These are phyloP conservation scores for Rhodofomes roseus DNA, from an alignment of 1,284 basidiomycete species.

Conservation along the genomic window DNA sequence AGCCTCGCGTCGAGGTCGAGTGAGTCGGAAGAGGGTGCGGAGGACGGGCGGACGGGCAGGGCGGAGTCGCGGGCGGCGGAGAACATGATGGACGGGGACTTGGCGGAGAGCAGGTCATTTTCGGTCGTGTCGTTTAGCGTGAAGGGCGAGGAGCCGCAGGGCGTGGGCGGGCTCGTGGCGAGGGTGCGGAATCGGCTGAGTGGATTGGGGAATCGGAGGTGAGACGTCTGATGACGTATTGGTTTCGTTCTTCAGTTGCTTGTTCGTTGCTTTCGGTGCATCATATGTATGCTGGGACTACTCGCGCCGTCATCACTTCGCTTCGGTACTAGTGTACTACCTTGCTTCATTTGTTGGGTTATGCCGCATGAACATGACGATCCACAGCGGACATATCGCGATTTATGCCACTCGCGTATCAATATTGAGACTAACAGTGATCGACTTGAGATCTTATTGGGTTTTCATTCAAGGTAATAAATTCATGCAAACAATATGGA, in stretches of 20 bases:
- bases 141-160: background rate
- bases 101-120: background rate
- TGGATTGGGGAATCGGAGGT: background rate
- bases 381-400: no score
- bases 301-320: background rate
- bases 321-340: background rate
- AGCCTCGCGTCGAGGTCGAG: background rate
- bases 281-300: background rate
- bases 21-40: background rate
- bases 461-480: no score
- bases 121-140: constrained; percentile 2
- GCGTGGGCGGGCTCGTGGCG: constrained; percentile 4
- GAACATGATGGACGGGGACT: background rate
- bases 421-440: no score
- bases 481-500: background rate
- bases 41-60: background rate
- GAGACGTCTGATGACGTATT: background rate
- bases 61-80: background rate
- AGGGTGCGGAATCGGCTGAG: constrained; percentile 9
- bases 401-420: no score
- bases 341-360: background rate
- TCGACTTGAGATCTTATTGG: no score
- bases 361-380: background rate
- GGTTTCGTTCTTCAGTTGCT: background rate
- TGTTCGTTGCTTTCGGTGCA: background rate